A percentile compares a stretch with the other conserved stretches of the same genome.
Conservation (phyloP, 768 basidiomycete species). For the Tubosaeta sp. region DNA sequence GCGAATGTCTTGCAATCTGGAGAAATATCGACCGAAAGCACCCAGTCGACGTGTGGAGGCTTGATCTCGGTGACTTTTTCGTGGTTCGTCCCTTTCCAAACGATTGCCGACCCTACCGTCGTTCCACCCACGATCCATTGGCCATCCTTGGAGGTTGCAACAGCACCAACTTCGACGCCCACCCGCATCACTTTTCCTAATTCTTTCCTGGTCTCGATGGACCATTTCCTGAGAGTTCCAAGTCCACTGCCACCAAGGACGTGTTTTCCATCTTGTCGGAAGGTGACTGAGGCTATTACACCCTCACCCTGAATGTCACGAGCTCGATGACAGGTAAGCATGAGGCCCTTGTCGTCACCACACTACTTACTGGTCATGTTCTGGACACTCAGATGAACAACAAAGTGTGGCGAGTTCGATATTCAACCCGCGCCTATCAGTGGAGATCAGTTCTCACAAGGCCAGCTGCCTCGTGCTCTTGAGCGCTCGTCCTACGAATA, state of each 20-base stretch:
- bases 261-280: slow-evolving; percentile 2
- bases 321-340: background rate
- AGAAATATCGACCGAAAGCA: slow-evolving; percentile 5
- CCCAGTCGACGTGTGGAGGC: slow-evolving; percentile 2
- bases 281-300: slow-evolving; percentile 2
- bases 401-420: background rate
- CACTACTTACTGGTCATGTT: slow-evolving; percentile 4
- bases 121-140: slow-evolving; percentile 6
- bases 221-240: slow-evolving; percentile 2
- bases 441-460: background rate
- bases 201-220: background rate
- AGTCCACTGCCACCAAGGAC: slow-evolving; percentile 3
- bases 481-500: background rate
- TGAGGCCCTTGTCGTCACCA: background rate
- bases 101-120: slow-evolving; percentile 1
- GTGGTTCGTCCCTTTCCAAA: background rate
- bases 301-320: slow-evolving; percentile 3
- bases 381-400: background rate
- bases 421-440: background rate
- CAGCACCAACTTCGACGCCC: background rate
- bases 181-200: background rate
- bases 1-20: slow-evolving; percentile 4
- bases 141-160: slow-evolving; percentile 2
- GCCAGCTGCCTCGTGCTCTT: background rate
- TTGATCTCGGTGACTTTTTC: background rate